These are phyloP conservation scores for Imleria badia DNA, from an alignment of 768 basidiomycete genomes.

Conservation along the genomic window DNA sequence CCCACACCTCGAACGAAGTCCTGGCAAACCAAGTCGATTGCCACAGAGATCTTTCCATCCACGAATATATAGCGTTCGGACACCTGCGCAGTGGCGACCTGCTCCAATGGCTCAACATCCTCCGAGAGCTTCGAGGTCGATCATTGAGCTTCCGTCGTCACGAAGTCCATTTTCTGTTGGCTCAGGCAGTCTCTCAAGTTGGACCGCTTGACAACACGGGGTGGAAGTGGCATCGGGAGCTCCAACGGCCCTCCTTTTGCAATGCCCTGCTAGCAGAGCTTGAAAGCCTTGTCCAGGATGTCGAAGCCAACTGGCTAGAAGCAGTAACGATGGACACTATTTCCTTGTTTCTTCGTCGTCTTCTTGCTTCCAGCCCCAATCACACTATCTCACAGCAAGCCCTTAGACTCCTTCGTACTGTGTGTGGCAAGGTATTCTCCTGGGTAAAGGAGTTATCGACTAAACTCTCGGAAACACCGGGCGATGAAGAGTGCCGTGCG, in stretches of 20 bases:
- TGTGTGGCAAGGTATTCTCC: slow-evolving; percentile 31
- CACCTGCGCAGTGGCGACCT: slow-evolving; percentile 43
- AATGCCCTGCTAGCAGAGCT: slow-evolving; percentile 37
- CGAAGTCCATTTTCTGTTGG: slow-evolving; percentile 43
- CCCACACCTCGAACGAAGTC: slow-evolving; percentile 43
- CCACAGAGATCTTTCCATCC: slow-evolving; percentile 38
- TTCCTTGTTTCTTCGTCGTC: slow-evolving; percentile 35
- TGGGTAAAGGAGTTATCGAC: slow-evolving; percentile 39
- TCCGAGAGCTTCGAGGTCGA: slow-evolving; percentile 42
- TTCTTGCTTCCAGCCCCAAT: slow-evolving; percentile 30
- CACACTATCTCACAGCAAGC: slow-evolving; percentile 13
- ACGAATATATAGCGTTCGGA: slow-evolving; percentile 48
- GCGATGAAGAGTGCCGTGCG: slow-evolving; percentile 16
- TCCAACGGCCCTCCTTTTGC: slow-evolving; percentile 36
- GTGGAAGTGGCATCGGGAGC: slow-evolving; percentile 42
- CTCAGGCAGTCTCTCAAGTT: slow-evolving; percentile 45
- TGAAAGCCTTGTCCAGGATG: slow-evolving; percentile 32
- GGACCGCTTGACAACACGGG: slow-evolving; percentile 27
- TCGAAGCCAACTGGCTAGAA: slow-evolving; percentile 45
- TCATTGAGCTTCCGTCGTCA: slow-evolving; percentile 38
- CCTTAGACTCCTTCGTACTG: slow-evolving; percentile 30
- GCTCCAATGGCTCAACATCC: slow-evolving; percentile 53
- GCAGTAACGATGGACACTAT: slow-evolving; percentile 32
- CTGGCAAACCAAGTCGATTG: slow-evolving; percentile 44
- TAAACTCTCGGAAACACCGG: slow-evolving; percentile 16